These are phyloP conservation scores for Eutrema japonicum DNA, from an alignment of 345 rosid genomes.

Conservation along the genomic window DNA sequence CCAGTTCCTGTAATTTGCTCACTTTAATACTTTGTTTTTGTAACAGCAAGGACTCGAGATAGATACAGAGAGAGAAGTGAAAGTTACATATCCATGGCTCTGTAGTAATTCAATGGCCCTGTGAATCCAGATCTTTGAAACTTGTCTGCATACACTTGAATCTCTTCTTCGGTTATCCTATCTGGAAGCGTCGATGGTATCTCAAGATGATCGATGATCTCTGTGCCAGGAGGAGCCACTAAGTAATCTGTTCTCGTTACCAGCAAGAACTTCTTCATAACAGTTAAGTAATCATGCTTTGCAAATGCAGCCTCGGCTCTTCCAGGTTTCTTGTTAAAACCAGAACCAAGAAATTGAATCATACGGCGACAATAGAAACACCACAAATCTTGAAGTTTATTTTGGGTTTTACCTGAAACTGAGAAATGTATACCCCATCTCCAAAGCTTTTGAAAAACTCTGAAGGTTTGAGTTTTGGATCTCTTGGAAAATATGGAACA, in stretches of 20 bases:
- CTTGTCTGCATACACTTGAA: conserved; percentile 66
- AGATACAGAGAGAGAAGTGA: not conserved
- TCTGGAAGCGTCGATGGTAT: conserved; percentile 56
- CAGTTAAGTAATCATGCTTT: conserved; percentile 58
- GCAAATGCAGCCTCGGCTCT: conserved; percentile 75
- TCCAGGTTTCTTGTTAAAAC: conserved; percentile 58
- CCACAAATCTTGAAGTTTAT: not conserved
- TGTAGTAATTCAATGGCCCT: conserved; percentile 62
- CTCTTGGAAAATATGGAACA: conserved; percentile 52
- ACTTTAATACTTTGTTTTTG: not conserved
- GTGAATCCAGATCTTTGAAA: conserved; percentile 71
- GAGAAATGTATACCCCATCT: conserved; percentile 60
- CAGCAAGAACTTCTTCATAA: conserved; percentile 71
- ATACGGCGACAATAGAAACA: not conserved
- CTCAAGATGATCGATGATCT: conserved; percentile 63
- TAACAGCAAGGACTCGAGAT: not conserved
- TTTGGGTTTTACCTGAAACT: conserved; percentile 63
- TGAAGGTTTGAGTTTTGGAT: conserved; percentile 46
- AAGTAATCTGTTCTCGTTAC: conserved; percentile 52
- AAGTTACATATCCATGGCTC: conserved; percentile 65
- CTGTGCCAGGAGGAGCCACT: conserved; percentile 66
- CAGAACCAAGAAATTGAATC: not conserved
- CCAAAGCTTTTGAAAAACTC: conserved; percentile 47
- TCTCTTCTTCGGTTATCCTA: conserved; percentile 72
- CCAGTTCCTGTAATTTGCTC: conserved; percentile 57